Conservation (phyloP, 2,329 filamentous ascomycete genomes). For the Colletotrichum liaoningense region DNA sequence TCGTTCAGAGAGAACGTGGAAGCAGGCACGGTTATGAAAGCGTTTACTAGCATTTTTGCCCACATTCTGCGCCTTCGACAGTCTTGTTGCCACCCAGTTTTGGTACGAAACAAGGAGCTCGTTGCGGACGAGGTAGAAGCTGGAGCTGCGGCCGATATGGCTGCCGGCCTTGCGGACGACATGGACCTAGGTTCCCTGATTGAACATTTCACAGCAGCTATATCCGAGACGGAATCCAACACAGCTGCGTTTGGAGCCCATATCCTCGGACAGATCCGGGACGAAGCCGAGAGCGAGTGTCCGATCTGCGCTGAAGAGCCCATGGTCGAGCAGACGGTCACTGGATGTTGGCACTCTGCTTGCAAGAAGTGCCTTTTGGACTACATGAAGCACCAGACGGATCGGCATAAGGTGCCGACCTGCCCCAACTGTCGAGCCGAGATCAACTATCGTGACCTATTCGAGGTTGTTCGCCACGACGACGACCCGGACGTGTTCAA, state of each 20-base stretch:
- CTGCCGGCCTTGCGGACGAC: constrained; percentile 87
- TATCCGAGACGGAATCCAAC: constrained; percentile 67
- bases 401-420: constrained; percentile 78
- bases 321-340: constrained; percentile 94
- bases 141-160: constrained; percentile 79
- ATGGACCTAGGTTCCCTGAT: constrained; percentile 95
- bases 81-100: constrained; percentile 90
- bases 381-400: constrained; percentile 88
- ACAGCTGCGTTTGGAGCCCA: constrained; percentile 84
- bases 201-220: constrained; percentile 80
- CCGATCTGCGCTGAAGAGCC: constrained; percentile 96
- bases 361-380: constrained; percentile 94
- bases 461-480: constrained; percentile 89
- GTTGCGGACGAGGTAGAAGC: constrained; percentile 91
- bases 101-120: constrained; percentile 86
- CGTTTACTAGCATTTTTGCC: constrained; percentile 96
- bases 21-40: constrained; percentile 92
- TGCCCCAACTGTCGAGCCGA: constrained; percentile 93
- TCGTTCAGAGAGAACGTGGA: constrained; percentile 90
- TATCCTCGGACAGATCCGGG: constrained; percentile 90
- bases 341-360: constrained; percentile 96
- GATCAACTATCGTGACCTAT: constrained; percentile 86
- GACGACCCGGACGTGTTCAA: constrained; percentile 61
- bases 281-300: constrained; percentile 89
- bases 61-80: constrained; percentile 94